Evolutionary conservation across 345 rosid genomes (phyloP).

Genomic region (Cardamine resedifolia): DNA sequence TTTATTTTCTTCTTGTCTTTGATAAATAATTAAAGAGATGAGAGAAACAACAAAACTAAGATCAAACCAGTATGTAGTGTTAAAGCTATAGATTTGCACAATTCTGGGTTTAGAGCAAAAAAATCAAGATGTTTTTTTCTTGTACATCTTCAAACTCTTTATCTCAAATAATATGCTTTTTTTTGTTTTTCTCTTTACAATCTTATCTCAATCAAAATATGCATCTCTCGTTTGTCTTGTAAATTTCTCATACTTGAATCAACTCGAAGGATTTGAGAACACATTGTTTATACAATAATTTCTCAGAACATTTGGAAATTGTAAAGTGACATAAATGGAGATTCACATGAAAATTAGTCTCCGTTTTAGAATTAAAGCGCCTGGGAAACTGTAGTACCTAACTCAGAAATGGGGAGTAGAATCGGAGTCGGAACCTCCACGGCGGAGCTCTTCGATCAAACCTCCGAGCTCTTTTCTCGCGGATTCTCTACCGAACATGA

Average conservation of each 20-base stretch:
- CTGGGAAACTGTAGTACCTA: conserved; percentile 23
- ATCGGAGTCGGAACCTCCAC: conserved; percentile 41
- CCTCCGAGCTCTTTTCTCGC: conserved; percentile 83
- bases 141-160: conserved; percentile 9
- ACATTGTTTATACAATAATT: conserved; percentile 23
- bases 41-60: not conserved
- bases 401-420: conserved; percentile 45
- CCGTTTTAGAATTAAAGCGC: conserved; percentile 1
- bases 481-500: conserved; percentile 90
- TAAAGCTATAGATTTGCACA: conserved; percentile 18
- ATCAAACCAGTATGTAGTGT: conserved; percentile 10
- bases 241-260: conserved; percentile 2
- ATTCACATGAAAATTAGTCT: not conserved
- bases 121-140: no score
- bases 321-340: not conserved
- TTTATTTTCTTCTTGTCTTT: not conserved
- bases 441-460: conserved; percentile 74
- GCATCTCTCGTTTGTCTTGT: not conserved
- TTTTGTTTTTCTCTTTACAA: not conserved
- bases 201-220: conserved; percentile 24
- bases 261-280: conserved; percentile 3
- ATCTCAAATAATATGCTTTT: conserved; percentile 3
- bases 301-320: conserved; percentile 12
- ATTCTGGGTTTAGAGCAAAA: conserved; percentile 8
- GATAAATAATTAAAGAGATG: conserved; percentile 17